Evolutionary conservation across 2,329 filamentous ascomycete genomes (phyloP).

Genomic region (Metarhizium humberi): DNA sequence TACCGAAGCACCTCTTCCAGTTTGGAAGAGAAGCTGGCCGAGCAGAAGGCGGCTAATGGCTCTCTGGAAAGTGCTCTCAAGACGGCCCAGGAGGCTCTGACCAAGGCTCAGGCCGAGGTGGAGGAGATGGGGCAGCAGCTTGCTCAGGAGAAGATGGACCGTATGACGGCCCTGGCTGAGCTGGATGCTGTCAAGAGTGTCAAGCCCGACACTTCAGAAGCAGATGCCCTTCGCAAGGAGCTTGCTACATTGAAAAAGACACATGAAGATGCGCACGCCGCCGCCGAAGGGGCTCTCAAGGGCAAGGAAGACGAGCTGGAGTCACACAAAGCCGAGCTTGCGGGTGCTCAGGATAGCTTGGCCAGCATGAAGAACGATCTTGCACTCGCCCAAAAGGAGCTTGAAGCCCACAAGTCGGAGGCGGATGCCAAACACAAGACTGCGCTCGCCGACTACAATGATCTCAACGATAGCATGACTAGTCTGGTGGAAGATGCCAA

Average conservation of each 20-base stretch:
- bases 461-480: slow-evolving; percentile 54
- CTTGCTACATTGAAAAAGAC: slow-evolving; percentile 37
- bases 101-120: slow-evolving; percentile 36
- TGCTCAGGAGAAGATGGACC: slow-evolving; percentile 50
- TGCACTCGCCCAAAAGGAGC: slow-evolving; percentile 39
- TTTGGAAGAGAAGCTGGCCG: slow-evolving; percentile 25
- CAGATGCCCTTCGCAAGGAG: slow-evolving; percentile 42
- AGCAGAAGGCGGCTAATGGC: slow-evolving; percentile 25
- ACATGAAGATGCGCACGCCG: slow-evolving; percentile 33
- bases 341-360: slow-evolving; percentile 24
- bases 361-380: slow-evolving; percentile 30
- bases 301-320: slow-evolving; percentile 27
- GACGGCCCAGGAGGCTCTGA: slow-evolving; percentile 31
- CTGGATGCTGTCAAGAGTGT: slow-evolving; percentile 48
- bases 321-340: slow-evolving; percentile 22
- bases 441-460: slow-evolving; percentile 50
- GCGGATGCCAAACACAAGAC: slow-evolving; percentile 44
- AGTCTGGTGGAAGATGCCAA: slow-evolving; percentile 50
- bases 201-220: slow-evolving; percentile 46
- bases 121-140: slow-evolving; percentile 43
- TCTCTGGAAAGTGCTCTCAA: slow-evolving; percentile 27
- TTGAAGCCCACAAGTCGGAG: slow-evolving; percentile 42
- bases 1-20: slow-evolving; percentile 23
- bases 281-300: slow-evolving; percentile 22
- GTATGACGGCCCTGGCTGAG: slow-evolving; percentile 49